Evolutionary conservation across 352 stramenopile genomes (phyloP).

Genomic region (Aphanomyces cochlioides): DNA sequence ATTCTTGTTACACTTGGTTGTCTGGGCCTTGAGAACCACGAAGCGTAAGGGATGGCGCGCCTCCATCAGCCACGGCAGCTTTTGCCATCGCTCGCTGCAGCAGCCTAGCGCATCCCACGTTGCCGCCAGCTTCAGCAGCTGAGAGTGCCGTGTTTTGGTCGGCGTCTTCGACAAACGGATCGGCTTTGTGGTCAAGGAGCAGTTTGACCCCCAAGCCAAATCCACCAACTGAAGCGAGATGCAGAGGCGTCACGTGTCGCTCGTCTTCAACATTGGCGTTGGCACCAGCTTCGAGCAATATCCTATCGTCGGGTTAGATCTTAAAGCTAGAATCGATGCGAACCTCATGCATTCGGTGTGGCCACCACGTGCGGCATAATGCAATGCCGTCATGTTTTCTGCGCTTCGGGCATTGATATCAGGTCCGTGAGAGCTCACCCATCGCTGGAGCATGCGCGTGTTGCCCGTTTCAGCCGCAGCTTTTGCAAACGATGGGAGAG

Average conservation of each 20-base stretch:
- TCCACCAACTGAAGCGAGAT: constrained; percentile 63
- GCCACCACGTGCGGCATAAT: constrained; percentile 66
- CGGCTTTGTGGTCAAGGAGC: constrained; percentile 69
- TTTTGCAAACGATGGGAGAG: constrained; percentile 60
- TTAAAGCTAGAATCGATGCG: not conserved
- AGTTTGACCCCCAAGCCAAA: constrained; percentile 79
- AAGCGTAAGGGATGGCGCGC: constrained; percentile 16
- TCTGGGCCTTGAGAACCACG: constrained; percentile 8
- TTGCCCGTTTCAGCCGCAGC: constrained; percentile 71
- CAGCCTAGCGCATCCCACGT: constrained; percentile 67
- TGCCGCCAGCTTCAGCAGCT: constrained; percentile 68
- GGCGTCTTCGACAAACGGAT: constrained; percentile 76
- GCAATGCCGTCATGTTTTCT: constrained; percentile 77
- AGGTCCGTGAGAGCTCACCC: constrained; percentile 61
- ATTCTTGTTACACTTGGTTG: not conserved
- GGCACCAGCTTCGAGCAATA: constrained; percentile 54
- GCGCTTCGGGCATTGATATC: constrained; percentile 63
- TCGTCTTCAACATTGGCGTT: constrained; percentile 74
- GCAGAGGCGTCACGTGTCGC: constrained; percentile 64
- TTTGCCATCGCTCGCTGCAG: constrained; percentile 79
- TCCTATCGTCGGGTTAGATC: constrained; percentile 29
- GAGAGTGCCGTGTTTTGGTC: constrained; percentile 64
- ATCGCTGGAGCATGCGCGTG: constrained; percentile 73
- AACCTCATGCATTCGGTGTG: constrained; percentile 75
- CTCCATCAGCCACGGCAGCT: constrained; percentile 47